Percentiles rank a stretch among this genome's conserved stretches.
These are phyloP conservation scores for Cyclaneusma minus DNA, from an alignment of 2,329 filamentous ascomycete species.

Conservation along the genomic window DNA sequence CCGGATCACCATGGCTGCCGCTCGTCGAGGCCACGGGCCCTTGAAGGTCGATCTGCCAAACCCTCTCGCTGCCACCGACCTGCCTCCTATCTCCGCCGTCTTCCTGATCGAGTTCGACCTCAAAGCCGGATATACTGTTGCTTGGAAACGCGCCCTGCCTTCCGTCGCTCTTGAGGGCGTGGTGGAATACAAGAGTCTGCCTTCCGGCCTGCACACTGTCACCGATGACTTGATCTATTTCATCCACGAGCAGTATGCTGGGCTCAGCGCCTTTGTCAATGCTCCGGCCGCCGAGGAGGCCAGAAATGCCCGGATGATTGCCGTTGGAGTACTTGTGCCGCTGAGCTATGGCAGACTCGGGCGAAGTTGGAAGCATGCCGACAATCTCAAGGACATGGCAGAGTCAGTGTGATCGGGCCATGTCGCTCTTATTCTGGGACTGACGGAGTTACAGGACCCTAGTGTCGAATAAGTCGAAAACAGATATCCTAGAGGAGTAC, in stretches of 20 bases:
- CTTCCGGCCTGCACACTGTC: conserved; percentile 83
- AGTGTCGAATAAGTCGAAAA: conserved; percentile 48
- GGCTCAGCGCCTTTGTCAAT: conserved; percentile 85
- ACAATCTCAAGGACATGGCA: conserved; percentile 59
- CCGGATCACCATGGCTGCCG: conserved; percentile 16
- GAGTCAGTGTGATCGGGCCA: conserved; percentile 28
- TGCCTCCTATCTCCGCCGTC: conserved; percentile 55
- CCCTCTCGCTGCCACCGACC: conserved; percentile 22
- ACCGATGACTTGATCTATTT: conserved; percentile 87
- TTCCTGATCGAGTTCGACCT: conserved; percentile 89
- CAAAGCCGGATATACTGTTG: conserved; percentile 80
- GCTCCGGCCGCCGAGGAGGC: conserved; percentile 61
- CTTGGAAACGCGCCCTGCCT: conserved; percentile 64
- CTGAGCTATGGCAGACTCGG: conserved; percentile 74
- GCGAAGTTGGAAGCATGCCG: conserved; percentile 77
- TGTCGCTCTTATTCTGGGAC: conserved; percentile 15
- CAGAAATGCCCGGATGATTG: conserved; percentile 83
- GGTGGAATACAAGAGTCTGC: conserved; percentile 92
- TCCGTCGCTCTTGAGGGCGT: conserved; percentile 66
- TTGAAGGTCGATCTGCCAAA: conserved; percentile 16
- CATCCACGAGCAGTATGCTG: conserved; percentile 69
- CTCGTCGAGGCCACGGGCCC: conserved; percentile 17
- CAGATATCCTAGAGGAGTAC: conserved; percentile 55
- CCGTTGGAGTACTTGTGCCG: conserved; percentile 78
- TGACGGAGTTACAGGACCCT: conserved; percentile 31